Evolutionary conservation across 2,329 filamentous ascomycete genomes (phyloP), one percentile per base, ranked within the genome.

Genomic region (Sporothrix sp.): DNA sequence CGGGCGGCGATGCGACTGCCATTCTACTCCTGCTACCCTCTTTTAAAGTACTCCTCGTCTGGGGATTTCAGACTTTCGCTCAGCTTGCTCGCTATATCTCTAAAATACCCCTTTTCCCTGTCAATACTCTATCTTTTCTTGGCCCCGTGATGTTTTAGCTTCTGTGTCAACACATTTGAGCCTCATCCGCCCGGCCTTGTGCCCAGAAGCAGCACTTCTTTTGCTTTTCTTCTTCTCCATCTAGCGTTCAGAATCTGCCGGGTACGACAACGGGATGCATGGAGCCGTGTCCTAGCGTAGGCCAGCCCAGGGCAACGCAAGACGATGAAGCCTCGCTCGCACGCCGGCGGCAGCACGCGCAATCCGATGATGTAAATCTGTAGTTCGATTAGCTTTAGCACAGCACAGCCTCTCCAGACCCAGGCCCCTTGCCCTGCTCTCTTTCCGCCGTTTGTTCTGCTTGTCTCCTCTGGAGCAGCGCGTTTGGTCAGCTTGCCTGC

Each of bases 321-420:
- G 30, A 8, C 33, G 5, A 3, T 47, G 33, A 28, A 20, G 32
- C 30, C 44, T 47, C 4, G 33, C 33, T 20, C 9, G 13, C 43
- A 25, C 23, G n/a, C 11, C 33, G 13, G n/a, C n/a, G n/a, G n/a
- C n/a, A n/a, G 33, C 44, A 47, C 23, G 21, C 44, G 44, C 44
- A 47, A 47, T 47, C 23, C 23, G 44, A 47, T 47, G 44, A 47
- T 47, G 44, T 13, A 37, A 37, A 14, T 45, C 43, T 10, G 25
- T 30, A 14, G 35, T 14, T 27, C 30, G n/a, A 23, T 25, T 16
- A 16, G 28, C 28, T 35, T n/a, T 25, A 13, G 7, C 30, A 14
- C 30, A 18, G 20, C 43, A 20, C 14, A 27, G 7, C 23, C 30
- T 7, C 20, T 25, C 10, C 23, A 10, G 11, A 16, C 32, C 30